Percentiles rank a stretch among this genome's conserved stretches.
phyloP scores from a whole-genome alignment of 2,329 filamentous ascomycete genomes.

The Rugonectria rugulosa region DNA sequence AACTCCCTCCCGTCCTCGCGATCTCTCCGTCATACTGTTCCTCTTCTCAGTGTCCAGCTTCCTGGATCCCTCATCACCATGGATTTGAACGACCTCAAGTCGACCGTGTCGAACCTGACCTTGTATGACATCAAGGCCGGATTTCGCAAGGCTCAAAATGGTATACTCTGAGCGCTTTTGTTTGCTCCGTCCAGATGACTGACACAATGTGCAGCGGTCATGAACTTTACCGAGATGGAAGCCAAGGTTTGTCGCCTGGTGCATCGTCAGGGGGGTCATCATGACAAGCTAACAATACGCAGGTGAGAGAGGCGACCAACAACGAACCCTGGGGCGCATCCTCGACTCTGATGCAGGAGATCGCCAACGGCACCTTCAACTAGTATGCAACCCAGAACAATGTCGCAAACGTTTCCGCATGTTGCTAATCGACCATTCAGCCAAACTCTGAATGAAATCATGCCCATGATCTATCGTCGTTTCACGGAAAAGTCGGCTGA shows the following conservation, averaged over 20 bases:
- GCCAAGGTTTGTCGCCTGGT: constrained; percentile 58
- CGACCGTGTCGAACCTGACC: constrained; percentile 88
- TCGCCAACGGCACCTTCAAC: constrained; percentile 96
- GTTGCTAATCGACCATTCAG: constrained; percentile 55
- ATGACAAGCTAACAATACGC: constrained; percentile 25
- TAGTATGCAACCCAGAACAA: constrained; percentile 70
- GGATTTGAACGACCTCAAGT: constrained; percentile 87
- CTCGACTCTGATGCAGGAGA: constrained; percentile 92
- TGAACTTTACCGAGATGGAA: constrained; percentile 98
- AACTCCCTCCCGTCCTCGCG: constrained; percentile 7
- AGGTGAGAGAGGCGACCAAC: constrained; percentile 98
- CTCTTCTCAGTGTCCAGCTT: constrained; percentile 19
- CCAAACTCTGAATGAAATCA: constrained; percentile 97
- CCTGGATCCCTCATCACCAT: constrained; percentile 57
- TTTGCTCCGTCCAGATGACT: constrained; percentile 34
- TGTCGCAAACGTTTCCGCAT: not conserved
- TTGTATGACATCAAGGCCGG: constrained; percentile 96
- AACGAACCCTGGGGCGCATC: constrained; percentile 97
- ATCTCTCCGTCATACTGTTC: not conserved
- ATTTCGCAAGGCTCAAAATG: constrained; percentile 96
- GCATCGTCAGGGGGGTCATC: constrained; percentile 4
- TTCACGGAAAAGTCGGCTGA: constrained; percentile 98
- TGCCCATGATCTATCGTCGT: constrained; percentile 99
- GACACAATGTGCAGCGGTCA: constrained; percentile 72
- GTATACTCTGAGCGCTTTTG: constrained; percentile 54